Evolutionary conservation across 495 filamentous ascomycete genomes (phyloP), one percentile per base, ranked within the genome.

Genomic region (Cudoniella acicularis): DNA sequence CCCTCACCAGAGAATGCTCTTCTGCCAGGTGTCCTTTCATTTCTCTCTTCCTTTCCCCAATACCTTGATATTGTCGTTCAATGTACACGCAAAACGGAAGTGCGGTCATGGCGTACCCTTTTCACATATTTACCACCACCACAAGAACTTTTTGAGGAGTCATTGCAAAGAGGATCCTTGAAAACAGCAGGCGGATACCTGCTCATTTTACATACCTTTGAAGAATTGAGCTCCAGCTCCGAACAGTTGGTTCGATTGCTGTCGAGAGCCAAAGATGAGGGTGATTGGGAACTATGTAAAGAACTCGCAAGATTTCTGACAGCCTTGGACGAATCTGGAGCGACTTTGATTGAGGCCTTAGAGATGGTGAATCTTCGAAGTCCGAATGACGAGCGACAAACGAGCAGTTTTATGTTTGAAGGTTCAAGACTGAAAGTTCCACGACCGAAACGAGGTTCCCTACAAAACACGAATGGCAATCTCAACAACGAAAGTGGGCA

Each of bases 101-200:
- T 96, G 6, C 85, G 92, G 24, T 95, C 88, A 20, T 99, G 95
- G 95, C 86, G 87, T 24, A 96, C 95, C 1, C 79, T 99, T 1
- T 98, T 98, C 70, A 81, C 86, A 10, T 87, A 95, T 64, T 80
- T 98, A 1, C 94, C 95, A 2, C 88, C 92, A 2, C 91, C 94
- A 6, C 87, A 91, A 60, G 87, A 90, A 57, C 80, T 98, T 0
- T 99, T 98, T 54, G 94, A 98, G 70, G 89, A 95, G 70, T 89
- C 91, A 0, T 77, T 99, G 20, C 83, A 85, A 60, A 82, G 88
- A 18, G 89, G 88, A 9, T 84, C 83, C n/a, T 79, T 98, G 53
- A 97, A 97, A 73, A 98, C 94, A 3, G 95, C 95, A 4, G 95
- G 92, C 22, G 95, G 95, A 0, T 99, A 98, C 68, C 79, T 99